Evolutionary conservation across 257 asterid species (phyloP).

Genomic region (Nicotiana sylvestris): DNA sequence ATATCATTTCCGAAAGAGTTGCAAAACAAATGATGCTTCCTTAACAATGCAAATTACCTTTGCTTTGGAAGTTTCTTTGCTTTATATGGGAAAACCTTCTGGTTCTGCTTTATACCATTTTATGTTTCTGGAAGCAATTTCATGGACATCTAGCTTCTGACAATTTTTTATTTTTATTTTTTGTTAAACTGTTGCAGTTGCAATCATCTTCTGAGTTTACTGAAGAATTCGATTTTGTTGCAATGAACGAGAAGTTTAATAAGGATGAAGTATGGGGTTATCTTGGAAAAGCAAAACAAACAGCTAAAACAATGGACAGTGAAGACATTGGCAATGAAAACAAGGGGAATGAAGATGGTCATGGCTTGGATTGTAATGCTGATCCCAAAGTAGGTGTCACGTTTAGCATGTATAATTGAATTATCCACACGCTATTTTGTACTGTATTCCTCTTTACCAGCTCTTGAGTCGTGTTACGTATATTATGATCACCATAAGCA

Average conservation of each 20-base stretch:
- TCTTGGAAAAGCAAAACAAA: slow-evolving; percentile 57
- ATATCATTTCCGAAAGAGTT: not conserved
- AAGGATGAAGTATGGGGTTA: slow-evolving; percentile 81
- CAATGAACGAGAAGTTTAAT: slow-evolving; percentile 80
- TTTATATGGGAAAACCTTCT: not conserved
- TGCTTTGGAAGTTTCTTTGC: not conserved
- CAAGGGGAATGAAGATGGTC: slow-evolving; percentile 23
- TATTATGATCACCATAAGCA: not conserved
- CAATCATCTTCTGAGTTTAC: slow-evolving; percentile 31
- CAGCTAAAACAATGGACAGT: slow-evolving; percentile 29
- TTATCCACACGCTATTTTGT: not conserved
- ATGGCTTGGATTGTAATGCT: slow-evolving; percentile 29
- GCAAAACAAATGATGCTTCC: not conserved
- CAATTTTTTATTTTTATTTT: not conserved
- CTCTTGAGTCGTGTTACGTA: not conserved
- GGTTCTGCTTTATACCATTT: not conserved
- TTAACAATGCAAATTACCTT: not conserved
- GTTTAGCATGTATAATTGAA: not conserved
- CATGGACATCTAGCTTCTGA: not conserved
- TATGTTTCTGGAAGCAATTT: not conserved
- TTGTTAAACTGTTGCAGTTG: slow-evolving; percentile 25
- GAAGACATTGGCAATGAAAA: slow-evolving; percentile 27
- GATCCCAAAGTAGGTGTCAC: slow-evolving; percentile 48
- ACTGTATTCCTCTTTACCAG: not conserved
- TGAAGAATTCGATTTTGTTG: slow-evolving; percentile 75